Base-by-base conservation (phyloP, 1,139 yeast species). In the Pichia sp. region DNA sequence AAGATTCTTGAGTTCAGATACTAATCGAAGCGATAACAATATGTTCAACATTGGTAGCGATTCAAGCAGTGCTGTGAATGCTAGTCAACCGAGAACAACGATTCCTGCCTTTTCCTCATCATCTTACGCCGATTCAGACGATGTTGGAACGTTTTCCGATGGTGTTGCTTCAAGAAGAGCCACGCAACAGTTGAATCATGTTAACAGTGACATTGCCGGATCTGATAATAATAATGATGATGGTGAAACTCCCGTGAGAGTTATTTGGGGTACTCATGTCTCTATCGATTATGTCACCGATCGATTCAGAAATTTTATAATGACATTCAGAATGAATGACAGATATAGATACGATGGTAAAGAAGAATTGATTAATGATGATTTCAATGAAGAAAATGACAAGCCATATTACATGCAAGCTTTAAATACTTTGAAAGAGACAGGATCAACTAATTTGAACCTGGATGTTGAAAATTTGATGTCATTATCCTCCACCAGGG, bases 241-340 rank as follows among this genome's bases (percentile, higher is more conserved):
- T 16, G 48, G 44, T 4, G 39, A 36, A 49, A 94, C 82, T 53
- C 94, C 95, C 1, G 78, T 81, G 33, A 77, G 95, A 59, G 95
- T 92, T 46, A 90, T 92, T 58, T 92, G 99, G 99, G 99, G 99
- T 63, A 92, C 99, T 2, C 90, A 92, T 60, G 96, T 92, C 32
- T 84, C 95, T 38, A 88, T 94, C 56, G 85, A 81, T 57, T 96
- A 92, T 58, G 82, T 92, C 56, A 77, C 86, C 44, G 81, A 79
- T 53, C 73, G 76, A 43, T 92, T 92, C 67, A 73, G 95, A 52
- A 83, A 82, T 52, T 94, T 92, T 55, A 67, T 92, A 57, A 81
- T 85, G 79, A 77, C 84, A 27, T 92, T 87, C 72, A 86, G 86
- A 61, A 69, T 75, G 65, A 85, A 82, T 57, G 81, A 85, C 64